phyloP scores from a whole-genome alignment of 2,329 filamentous ascomycete species.

The Epichloe gansuensis region DNA sequence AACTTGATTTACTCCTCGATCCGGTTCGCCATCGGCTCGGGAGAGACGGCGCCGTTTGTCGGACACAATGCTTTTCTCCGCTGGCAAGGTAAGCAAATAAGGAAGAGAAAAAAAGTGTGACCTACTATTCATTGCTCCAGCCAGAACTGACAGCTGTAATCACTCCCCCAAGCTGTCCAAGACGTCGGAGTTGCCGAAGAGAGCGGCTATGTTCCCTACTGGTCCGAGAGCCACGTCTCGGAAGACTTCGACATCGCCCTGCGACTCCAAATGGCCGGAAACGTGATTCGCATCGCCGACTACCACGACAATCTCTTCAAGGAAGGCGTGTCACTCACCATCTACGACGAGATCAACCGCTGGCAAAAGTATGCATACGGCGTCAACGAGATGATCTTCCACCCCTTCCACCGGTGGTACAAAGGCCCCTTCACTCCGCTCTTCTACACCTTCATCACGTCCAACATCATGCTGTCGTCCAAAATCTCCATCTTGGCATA shows the following conservation, averaged over 20 bases:
- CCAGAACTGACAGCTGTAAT: neutral
- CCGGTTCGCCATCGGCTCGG: slow-evolving; percentile 54
- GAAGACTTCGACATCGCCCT: slow-evolving; percentile 69
- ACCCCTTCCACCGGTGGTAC: slow-evolving; percentile 51
- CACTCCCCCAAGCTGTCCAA: slow-evolving; percentile 17
- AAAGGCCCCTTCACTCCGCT: slow-evolving; percentile 53
- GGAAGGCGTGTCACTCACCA: slow-evolving; percentile 59
- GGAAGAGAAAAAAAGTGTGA: neutral
- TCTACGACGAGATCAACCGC: slow-evolving; percentile 58
- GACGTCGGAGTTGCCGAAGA: slow-evolving; percentile 15
- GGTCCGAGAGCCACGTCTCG: slow-evolving; percentile 64
- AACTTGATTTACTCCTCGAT: slow-evolving; percentile 66
- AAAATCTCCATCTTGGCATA: slow-evolving; percentile 62
- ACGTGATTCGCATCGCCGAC: slow-evolving; percentile 53
- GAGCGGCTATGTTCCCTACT: slow-evolving; percentile 51
- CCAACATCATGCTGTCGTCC: slow-evolving; percentile 48
- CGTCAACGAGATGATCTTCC: slow-evolving; percentile 58
- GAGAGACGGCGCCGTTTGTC: slow-evolving; percentile 63
- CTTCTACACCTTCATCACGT: slow-evolving; percentile 46
- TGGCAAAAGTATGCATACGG: slow-evolving; percentile 67
- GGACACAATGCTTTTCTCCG: slow-evolving; percentile 66
- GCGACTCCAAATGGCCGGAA: slow-evolving; percentile 55
- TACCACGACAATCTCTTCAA: slow-evolving; percentile 61
- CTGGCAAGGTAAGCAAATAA: slow-evolving; percentile 32
- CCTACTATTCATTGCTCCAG: neutral